These are phyloP conservation scores for Peronospora tabacina DNA, from an alignment of 352 stramenopile genomes.

Conservation along the genomic window DNA sequence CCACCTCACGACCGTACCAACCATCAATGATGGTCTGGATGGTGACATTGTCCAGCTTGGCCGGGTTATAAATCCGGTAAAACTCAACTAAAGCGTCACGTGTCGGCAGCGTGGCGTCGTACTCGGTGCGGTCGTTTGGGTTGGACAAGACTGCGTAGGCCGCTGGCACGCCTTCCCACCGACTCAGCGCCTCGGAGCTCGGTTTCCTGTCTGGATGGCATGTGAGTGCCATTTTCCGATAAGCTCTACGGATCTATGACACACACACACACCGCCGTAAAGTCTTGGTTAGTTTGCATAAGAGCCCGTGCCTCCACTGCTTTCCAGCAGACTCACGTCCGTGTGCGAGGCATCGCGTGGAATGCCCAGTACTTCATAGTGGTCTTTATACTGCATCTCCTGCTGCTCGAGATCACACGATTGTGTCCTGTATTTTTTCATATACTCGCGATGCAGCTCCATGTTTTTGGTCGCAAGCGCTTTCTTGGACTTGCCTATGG, in stretches of 20 bases:
- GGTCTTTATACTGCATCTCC: constrained; percentile 63
- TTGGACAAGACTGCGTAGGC: constrained; percentile 74
- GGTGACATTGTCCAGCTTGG: constrained; percentile 76
- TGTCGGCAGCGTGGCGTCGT: constrained; percentile 68
- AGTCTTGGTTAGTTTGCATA: no score
- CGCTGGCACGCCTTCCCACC: constrained; percentile 67
- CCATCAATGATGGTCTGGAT: constrained; percentile 84
- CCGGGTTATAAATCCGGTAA: constrained; percentile 77
- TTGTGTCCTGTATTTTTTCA: constrained; percentile 85
- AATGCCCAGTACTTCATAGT: constrained; percentile 68
- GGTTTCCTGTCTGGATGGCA: constrained; percentile 92
- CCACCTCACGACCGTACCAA: constrained; percentile 75
- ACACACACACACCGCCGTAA: neutral
- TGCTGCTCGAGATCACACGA: constrained; percentile 53
- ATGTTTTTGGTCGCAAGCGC: constrained; percentile 49
- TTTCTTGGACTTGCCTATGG: neutral
- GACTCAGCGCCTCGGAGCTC: constrained; percentile 46
- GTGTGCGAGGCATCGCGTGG: constrained; percentile 51
- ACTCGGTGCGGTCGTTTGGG: constrained; percentile 69
- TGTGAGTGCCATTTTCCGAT: constrained; percentile 78
- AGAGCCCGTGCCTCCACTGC: neutral
- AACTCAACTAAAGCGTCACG: constrained; percentile 76
- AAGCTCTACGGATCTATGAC: constrained; percentile 87
- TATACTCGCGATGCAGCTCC: constrained; percentile 79
- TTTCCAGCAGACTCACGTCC: constrained; percentile 31